phyloP scores from a whole-genome alignment of 1,284 basidiomycete genomes.

The Pyrrhoderma lamaoense region DNA sequence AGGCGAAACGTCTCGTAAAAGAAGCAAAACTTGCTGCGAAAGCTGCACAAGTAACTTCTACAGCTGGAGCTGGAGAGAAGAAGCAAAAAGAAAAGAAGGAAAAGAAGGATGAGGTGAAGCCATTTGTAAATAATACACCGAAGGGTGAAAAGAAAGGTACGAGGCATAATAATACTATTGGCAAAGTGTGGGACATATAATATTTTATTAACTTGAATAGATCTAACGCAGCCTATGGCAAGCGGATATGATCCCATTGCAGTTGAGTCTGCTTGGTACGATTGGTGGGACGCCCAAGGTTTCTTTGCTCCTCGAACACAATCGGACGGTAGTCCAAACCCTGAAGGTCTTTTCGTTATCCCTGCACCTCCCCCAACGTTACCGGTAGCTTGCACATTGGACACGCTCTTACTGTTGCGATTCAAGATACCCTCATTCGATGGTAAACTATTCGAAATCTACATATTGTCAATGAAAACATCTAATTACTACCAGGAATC shows the following conservation, averaged over 20 bases:
- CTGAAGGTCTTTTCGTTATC: conserved; percentile 77
- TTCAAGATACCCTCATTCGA: conserved; percentile 85
- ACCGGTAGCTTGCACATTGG: conserved; percentile 97
- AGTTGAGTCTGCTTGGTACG: conserved; percentile 96
- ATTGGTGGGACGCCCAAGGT: conserved; percentile 92
- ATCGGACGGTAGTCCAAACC: conserved; percentile 47
- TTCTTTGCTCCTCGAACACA: conserved; percentile 82
- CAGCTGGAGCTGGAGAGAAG: conserved; percentile 45
- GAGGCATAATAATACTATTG: not conserved
- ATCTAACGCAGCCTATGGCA: conserved; percentile 84
- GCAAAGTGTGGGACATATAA: conserved; percentile 15
- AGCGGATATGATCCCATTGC: conserved; percentile 92
- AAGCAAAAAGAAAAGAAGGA: conserved; percentile 73
- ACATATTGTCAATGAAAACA: conserved; percentile 24
- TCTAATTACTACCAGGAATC: conserved; percentile 43
- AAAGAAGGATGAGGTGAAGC: conserved; percentile 60
- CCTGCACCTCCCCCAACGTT: conserved; percentile 98
- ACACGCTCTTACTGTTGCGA: conserved; percentile 88
- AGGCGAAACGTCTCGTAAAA: conserved; percentile 63
- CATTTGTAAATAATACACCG: conserved; percentile 82
- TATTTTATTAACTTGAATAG: conserved; percentile 34
- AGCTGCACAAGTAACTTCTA: conserved; percentile 44
- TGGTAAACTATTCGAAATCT: conserved; percentile 42
- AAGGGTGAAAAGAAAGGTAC: conserved; percentile 87
- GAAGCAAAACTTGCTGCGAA: conserved; percentile 80